Conservation (phyloP, 225 moss, liverwort and hornwort species). For the Straminergon stramineum region DNA sequence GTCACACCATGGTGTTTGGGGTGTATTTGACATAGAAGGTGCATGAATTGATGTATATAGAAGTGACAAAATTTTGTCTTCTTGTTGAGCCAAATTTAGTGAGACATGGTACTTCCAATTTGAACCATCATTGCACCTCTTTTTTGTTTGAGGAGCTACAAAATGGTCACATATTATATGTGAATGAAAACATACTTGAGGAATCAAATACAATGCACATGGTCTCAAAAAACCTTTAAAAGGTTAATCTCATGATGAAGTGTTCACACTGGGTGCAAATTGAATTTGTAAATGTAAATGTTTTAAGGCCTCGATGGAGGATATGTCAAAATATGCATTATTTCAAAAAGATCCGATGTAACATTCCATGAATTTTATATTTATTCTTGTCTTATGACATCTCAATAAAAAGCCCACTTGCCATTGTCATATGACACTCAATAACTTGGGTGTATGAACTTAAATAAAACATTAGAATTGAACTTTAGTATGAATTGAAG, state of each 20-base stretch:
- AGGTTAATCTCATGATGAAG: too few relatives aligned
- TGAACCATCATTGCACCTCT: neutral
- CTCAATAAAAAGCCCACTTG: neutral
- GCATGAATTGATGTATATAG: neutral
- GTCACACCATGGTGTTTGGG: neutral
- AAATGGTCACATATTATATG: rapidly evolving
- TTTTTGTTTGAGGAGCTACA: neutral
- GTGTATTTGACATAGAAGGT: neutral
- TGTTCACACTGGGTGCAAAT: neutral
- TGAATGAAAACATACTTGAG: too few relatives aligned
- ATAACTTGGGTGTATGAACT: neutral
- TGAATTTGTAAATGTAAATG: neutral
- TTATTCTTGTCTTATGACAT: rapidly evolving
- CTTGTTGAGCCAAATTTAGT: too few relatives aligned
- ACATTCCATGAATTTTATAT: neutral
- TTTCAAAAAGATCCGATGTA: rapidly evolving
- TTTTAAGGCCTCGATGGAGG: neutral
- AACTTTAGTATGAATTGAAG: neutral
- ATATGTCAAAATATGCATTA: neutral
- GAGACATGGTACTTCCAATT: neutral
- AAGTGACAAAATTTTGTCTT: too few relatives aligned
- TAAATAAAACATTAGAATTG: neutral
- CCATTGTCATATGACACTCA: neutral
- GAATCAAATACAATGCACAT: too few relatives aligned
- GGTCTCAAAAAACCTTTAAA: neutral